Evolutionary conservation across 768 basidiomycete species (phyloP), one percentile per base, ranked within the genome.

Genomic region (Boletellus emodensis): DNA sequence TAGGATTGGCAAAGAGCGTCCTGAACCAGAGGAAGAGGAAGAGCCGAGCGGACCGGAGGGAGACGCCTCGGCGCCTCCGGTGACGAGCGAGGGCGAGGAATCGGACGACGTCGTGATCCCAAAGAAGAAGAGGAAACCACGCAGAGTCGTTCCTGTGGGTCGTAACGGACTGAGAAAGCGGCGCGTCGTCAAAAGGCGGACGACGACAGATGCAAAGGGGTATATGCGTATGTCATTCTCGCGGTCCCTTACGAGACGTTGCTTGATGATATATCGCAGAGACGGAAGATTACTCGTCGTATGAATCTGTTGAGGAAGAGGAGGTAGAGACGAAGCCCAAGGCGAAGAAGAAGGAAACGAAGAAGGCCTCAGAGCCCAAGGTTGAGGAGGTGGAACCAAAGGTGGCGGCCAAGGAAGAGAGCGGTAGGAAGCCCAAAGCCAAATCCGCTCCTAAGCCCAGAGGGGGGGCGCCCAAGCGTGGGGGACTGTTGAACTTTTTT

Each of bases 81-180:
- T 15, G 9, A 67, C 59, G 11, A 69, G 59, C 15, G 68, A 63
- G 26, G 66, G 48, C 13, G 66, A 69, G 4, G 61, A 64, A 13
- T 56, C 49, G 1, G 66, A 70, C 15, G 60, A 67, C 14, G 70
- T 64, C 26, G 60, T 57, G 0, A 36, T 67, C 13, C 59, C 66
- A 44, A 74, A 74, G 55, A 71, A 67, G 40, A 66, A 53, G 44
- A 69, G 65, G 56, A 76, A 73, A 49, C 56, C 75, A 35, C 86
- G 83, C 68, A 84, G 80, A 57, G 75, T 74, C 4, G 63, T 82
- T n/a, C 90, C 89, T 1, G 68, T 88, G n/a, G 89, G 90, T 0
- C 71, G 71, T 35, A 93, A 91, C 52, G 90, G 90, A 6, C 60
- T 90, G 49, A 88, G 80, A 75, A 92, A 91, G 71, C 78, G 74